Evolutionary conservation across 2,329 filamentous ascomycete genomes (phyloP).

Genomic region (Xylariaceae sp.): DNA sequence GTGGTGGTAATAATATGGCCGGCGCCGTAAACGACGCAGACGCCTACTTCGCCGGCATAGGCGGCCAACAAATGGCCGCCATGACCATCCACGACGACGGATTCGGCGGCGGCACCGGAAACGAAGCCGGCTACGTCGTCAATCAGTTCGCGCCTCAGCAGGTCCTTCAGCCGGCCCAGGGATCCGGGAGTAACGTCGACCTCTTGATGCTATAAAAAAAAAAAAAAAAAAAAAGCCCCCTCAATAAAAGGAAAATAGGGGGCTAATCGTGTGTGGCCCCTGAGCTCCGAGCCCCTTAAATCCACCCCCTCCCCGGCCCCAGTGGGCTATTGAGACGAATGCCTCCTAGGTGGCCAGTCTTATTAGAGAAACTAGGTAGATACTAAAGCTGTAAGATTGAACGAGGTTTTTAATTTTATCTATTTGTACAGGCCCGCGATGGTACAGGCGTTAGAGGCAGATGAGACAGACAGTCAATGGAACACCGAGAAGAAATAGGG

Average conservation of each 20-base stretch:
- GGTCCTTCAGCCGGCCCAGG: constrained; percentile 63
- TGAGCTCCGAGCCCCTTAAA: no score
- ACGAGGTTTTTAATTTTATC: no score
- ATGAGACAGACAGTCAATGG: no score
- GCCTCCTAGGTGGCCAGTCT: no score
- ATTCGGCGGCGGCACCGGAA: constrained; percentile 54
- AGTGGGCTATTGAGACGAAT: no score
- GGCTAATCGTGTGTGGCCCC: no score
- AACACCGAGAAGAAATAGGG: no score
- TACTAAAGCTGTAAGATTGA: not conserved
- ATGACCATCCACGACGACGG: constrained; percentile 59
- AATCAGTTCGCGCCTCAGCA: constrained; percentile 77
- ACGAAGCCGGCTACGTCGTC: constrained; percentile 61
- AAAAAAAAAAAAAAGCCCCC: no score
- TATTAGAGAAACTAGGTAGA: no score
- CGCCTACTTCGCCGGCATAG: constrained; percentile 79
- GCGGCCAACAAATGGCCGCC: constrained; percentile 64
- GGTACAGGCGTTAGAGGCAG: no score
- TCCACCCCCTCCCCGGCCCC: not conserved
- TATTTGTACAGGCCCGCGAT: no score
- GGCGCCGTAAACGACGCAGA: constrained; percentile 80
- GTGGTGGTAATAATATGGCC: constrained; percentile 38
- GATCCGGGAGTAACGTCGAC: constrained; percentile 62
- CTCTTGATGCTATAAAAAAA: constrained; percentile 55
- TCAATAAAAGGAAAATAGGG: no score